Percentiles rank a stretch among this genome's conserved stretches.
Conservation (phyloP, 192 early-diverging fungal genomes). For the Phlyctochytrium bullatum region DNA sequence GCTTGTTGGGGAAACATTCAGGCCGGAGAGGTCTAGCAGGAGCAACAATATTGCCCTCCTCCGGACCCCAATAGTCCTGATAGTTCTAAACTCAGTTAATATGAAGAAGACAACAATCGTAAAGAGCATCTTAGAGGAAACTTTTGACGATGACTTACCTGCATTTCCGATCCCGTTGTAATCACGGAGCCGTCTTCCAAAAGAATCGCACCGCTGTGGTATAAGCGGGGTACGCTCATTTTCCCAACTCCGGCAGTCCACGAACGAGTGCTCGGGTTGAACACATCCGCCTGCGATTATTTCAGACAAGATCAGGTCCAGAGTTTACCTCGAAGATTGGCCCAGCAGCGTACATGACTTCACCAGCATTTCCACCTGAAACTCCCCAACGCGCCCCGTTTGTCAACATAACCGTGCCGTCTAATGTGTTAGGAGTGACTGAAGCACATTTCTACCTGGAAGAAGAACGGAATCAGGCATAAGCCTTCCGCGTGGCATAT, state of each 20-base stretch:
- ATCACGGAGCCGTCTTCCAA: constrained; percentile 26
- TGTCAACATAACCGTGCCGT: constrained; percentile 31
- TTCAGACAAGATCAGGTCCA: too few species aligned
- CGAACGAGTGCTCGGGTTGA: too few species aligned
- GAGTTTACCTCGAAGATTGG: constrained; percentile 27
- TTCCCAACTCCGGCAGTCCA: constrained; percentile 14
- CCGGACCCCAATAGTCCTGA: constrained; percentile 26
- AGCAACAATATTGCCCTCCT: not conserved
- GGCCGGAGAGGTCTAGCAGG: not conserved
- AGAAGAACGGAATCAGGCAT: constrained; percentile 31
- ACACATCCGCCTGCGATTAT: constrained; percentile 16
- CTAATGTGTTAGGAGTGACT: constrained; percentile 9
- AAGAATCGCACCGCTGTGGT: constrained; percentile 37
- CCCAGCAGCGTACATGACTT: constrained; percentile 24
- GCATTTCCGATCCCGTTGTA: constrained; percentile 37
- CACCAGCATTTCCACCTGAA: constrained; percentile 36
- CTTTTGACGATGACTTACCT: too few species aligned
- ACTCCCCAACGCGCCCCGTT: constrained; percentile 35
- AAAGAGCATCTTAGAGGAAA: too few species aligned
- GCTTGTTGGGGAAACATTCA: constrained; percentile 7
- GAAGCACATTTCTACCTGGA: constrained; percentile 17
- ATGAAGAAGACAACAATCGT: too few species aligned
- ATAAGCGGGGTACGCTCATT: constrained; percentile 16
- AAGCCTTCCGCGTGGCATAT: constrained; percentile 20
- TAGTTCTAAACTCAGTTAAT: too few species aligned